phyloP scores from a whole-genome alignment of 768 basidiomycete species.

The Macrolepiota dolichaula region DNA sequence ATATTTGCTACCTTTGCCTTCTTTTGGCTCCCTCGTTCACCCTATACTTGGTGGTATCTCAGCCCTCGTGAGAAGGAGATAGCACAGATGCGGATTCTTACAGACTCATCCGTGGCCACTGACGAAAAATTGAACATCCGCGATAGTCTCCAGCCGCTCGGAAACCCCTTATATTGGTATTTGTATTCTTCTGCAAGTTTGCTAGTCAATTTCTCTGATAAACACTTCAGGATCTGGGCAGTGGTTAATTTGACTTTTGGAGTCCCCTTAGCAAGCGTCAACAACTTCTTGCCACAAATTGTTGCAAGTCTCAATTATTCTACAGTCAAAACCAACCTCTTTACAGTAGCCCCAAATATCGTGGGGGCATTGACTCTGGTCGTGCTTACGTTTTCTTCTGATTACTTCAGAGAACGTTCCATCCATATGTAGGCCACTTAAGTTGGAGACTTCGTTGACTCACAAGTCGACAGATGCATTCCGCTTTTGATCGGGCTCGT shows the following conservation, averaged over 20 bases:
- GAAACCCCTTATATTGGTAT: slow-evolving; percentile 42
- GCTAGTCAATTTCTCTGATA: neutral
- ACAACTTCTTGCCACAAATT: slow-evolving; percentile 51
- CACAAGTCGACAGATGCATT: slow-evolving; percentile 30
- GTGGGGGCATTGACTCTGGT: slow-evolving; percentile 44
- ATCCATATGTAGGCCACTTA: slow-evolving; percentile 35
- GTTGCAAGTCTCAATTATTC: slow-evolving; percentile 43
- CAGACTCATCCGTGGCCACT: slow-evolving; percentile 41
- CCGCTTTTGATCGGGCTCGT: slow-evolving; percentile 34
- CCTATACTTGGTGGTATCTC: slow-evolving; percentile 37
- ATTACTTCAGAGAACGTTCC: slow-evolving; percentile 49
- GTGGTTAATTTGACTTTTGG: slow-evolving; percentile 42
- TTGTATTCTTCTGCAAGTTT: neutral
- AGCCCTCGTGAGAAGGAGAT: slow-evolving; percentile 35
- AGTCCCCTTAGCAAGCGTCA: slow-evolving; percentile 48
- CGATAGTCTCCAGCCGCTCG: slow-evolving; percentile 42
- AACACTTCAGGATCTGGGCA: slow-evolving; percentile 35
- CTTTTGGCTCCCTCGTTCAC: slow-evolving; percentile 43
- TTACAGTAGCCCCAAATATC: slow-evolving; percentile 51
- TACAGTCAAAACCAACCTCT: slow-evolving; percentile 48
- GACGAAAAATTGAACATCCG: slow-evolving; percentile 38
- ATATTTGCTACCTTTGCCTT: slow-evolving; percentile 42
- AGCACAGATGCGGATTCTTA: slow-evolving; percentile 38
- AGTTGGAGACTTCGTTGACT: neutral
- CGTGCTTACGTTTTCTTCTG: slow-evolving; percentile 46